Evolutionary conservation across 306 rosid species (phyloP).

Genomic region (Ammopiptanthus mongolicus): DNA sequence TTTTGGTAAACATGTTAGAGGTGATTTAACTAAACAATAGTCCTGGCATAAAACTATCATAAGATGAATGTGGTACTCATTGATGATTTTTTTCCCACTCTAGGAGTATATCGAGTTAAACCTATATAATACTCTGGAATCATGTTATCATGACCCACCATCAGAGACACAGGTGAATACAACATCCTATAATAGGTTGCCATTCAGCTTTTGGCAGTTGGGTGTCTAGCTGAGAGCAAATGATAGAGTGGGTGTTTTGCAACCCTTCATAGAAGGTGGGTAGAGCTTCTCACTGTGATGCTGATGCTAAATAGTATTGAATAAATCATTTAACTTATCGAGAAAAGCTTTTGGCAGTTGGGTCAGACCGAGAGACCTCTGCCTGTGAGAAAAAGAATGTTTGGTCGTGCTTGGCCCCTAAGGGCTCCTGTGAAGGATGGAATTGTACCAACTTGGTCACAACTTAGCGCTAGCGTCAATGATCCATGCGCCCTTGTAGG

Average conservation of each 20-base stretch:
- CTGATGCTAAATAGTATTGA: no score
- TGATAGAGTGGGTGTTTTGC: no score
- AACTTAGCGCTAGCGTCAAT: slow-evolving; percentile 15
- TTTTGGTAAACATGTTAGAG: no score
- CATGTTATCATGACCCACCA: slow-evolving; percentile 61
- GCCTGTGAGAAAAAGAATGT: slow-evolving; percentile 71
- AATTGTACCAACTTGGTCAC: slow-evolving; percentile 69
- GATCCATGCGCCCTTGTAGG: slow-evolving; percentile 71
- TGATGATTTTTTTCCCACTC: background rate
- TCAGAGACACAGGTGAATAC: background rate
- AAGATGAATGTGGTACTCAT: background rate
- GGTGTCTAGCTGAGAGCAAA: no score
- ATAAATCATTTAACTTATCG: no score
- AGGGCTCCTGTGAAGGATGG: slow-evolving; percentile 64
- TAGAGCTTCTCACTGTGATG: no score
- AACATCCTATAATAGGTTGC: slow-evolving; percentile 23
- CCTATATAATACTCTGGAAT: slow-evolving; percentile 64
- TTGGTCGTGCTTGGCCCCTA: slow-evolving; percentile 84
- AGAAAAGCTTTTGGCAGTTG: no score
- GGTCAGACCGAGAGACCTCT: slow-evolving; percentile 59
- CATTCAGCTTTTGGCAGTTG: slow-evolving; percentile 53
- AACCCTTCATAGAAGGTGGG: no score
- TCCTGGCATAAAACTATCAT: background rate
- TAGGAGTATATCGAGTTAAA: slow-evolving; percentile 49
- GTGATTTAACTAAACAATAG: background rate